These are phyloP conservation scores for Solanum hybrid DNA, from an alignment of 305 asterid genomes.

Conservation along the genomic window DNA sequence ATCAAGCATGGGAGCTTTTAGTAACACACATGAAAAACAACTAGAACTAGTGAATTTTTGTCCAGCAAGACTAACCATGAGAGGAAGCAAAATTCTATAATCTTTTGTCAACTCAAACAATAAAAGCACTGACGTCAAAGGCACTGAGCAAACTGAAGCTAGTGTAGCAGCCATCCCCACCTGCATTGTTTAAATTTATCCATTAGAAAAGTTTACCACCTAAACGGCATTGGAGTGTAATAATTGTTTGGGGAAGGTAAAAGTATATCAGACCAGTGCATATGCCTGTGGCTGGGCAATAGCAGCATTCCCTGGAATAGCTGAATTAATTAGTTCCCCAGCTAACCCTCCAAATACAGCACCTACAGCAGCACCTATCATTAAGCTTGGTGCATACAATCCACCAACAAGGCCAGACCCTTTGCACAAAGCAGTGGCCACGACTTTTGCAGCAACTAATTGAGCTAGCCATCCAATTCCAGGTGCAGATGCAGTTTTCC, in stretches of 20 bases:
- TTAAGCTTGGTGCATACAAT: constrained; percentile 89
- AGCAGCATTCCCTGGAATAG: constrained; percentile 95
- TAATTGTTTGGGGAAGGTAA: background rate
- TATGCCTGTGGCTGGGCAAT: constrained; percentile 97
- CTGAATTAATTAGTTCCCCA: constrained; percentile 79
- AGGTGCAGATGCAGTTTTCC: constrained; percentile 97
- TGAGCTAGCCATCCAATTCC: constrained; percentile 95
- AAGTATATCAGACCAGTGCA: constrained; percentile 57
- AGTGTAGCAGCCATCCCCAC: constrained; percentile 99
- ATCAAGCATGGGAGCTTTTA: background rate
- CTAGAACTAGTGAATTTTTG: background rate
- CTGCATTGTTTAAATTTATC: constrained; percentile 33
- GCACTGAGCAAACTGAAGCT: constrained; percentile 95
- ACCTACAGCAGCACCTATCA: constrained; percentile 99
- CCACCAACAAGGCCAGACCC: constrained; percentile 99
- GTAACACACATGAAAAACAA: background rate
- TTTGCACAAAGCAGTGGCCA: constrained; percentile 84
- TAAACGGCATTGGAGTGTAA: constrained; percentile 1
- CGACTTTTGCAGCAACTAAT: constrained; percentile 82
- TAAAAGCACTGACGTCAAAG: constrained; percentile 85
- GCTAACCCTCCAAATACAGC: constrained; percentile 95
- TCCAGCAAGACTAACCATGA: constrained; percentile 47
- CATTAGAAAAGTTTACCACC: constrained; percentile 8
- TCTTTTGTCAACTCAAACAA: constrained; percentile 93
- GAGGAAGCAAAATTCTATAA: constrained; percentile 95